Percentiles rank a stretch among this genome's conserved stretches.
Evolutionary conservation across 371 early-diverging fungal species (phyloP).

Genomic region (Syncephalastrum monosporum): DNA sequence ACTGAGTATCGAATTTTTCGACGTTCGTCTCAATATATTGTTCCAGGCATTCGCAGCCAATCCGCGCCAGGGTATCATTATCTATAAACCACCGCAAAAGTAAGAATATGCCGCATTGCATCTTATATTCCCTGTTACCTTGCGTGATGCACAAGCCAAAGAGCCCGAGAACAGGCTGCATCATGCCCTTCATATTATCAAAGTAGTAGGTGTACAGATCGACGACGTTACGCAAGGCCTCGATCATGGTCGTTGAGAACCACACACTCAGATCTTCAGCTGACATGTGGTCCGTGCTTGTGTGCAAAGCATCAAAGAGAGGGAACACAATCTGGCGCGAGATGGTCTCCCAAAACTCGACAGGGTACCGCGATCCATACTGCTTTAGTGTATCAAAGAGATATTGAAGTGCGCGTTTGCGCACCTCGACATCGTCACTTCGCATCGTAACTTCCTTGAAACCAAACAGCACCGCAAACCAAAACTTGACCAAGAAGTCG

Average conservation of each 20-base stretch:
- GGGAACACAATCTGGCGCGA: conserved; percentile 85
- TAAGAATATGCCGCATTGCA: neutral
- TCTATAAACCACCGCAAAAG: conserved; percentile 36
- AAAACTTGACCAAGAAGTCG: conserved; percentile 57
- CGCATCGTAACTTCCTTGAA: conserved; percentile 87
- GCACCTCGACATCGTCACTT: conserved; percentile 87
- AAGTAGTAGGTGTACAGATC: conserved; percentile 83
- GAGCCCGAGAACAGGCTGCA: conserved; percentile 78
- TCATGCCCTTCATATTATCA: conserved; percentile 61
- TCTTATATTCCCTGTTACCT: conserved; percentile 28
- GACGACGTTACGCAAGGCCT: conserved; percentile 86
- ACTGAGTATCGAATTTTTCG: conserved; percentile 58
- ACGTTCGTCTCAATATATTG: conserved; percentile 83
- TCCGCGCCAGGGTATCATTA: conserved; percentile 87
- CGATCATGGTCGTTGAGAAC: conserved; percentile 69
- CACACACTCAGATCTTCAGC: conserved; percentile 54
- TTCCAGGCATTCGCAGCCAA: conserved; percentile 90
- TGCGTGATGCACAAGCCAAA: conserved; percentile 83
- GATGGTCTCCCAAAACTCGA: conserved; percentile 81
- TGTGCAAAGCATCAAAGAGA: conserved; percentile 81
- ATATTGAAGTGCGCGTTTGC: conserved; percentile 81
- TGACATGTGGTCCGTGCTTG: conserved; percentile 30
- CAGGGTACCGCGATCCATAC: conserved; percentile 68
- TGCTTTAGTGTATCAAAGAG: conserved; percentile 79
- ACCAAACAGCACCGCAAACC: conserved; percentile 87